A percentile compares a stretch with the other conserved stretches of the same genome.
These are phyloP conservation scores for Ophioceras dolichostomum DNA, from an alignment of 2,329 filamentous ascomycete species.

Conservation along the genomic window DNA sequence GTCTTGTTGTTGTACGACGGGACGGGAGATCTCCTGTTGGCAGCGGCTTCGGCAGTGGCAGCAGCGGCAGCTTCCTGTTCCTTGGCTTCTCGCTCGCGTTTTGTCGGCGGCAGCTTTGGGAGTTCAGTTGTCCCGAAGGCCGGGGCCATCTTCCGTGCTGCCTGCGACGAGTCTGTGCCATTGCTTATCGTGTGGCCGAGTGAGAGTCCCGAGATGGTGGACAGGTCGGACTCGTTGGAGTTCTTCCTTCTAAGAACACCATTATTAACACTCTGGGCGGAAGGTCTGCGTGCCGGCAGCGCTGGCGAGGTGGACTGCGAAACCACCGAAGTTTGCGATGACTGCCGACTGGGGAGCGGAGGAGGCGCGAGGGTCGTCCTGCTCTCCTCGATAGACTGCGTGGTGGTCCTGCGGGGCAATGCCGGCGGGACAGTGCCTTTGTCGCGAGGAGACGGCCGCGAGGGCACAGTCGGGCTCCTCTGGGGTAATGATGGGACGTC, in stretches of 20 bases:
- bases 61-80: constrained; percentile 21
- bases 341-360: constrained; percentile 21
- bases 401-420: constrained; percentile 25
- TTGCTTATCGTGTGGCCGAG: constrained; percentile 33
- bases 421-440: constrained; percentile 19
- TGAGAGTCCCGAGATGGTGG: constrained; percentile 39
- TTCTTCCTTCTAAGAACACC: constrained; percentile 31
- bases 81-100: constrained; percentile 38
- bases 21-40: constrained; percentile 7
- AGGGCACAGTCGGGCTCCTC: constrained; percentile 24
- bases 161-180: constrained; percentile 21
- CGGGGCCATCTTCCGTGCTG: constrained; percentile 39
- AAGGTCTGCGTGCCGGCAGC: constrained; percentile 36
- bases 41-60: constrained; percentile 11
- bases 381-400: constrained; percentile 8
- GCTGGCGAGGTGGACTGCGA: constrained; percentile 26
- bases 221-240: constrained; percentile 46
- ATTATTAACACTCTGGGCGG: constrained; percentile 28
- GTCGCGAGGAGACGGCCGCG: constrained; percentile 19
- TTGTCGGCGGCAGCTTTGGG: constrained; percentile 43
- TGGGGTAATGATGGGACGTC: constrained; percentile 10
- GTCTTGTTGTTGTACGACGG: too few species aligned
- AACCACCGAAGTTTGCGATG: constrained; percentile 15
- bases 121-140: constrained; percentile 42
- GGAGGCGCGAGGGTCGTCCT: constrained; percentile 20